Conservation (phyloP, 2,329 filamentous ascomycete genomes). For the Pestalotiopsis sp. region DNA sequence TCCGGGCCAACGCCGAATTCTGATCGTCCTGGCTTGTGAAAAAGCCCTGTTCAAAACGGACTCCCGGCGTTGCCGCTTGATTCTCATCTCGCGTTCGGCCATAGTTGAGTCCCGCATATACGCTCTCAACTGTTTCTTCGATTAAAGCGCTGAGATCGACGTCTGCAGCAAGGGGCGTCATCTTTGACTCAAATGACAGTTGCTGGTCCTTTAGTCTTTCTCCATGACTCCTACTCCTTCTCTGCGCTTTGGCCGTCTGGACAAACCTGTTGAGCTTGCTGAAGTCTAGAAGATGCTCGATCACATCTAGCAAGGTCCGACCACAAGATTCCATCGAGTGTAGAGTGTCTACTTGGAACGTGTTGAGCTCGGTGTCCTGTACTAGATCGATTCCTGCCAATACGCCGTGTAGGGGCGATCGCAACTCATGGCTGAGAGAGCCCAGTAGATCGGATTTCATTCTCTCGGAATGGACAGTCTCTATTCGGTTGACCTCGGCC, state of each 20-base stretch:
- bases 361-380: conserved; percentile 48
- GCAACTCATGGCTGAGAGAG: conserved; percentile 61
- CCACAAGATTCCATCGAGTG: conserved; percentile 52
- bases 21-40: neutral
- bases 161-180: conserved; percentile 23
- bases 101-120: conserved; percentile 45
- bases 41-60: neutral
- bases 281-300: conserved; percentile 54
- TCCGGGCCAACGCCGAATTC: neutral
- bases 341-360: conserved; percentile 45
- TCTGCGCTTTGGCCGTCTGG: conserved; percentile 14
- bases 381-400: conserved; percentile 54
- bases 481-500: conserved; percentile 51
- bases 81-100: neutral
- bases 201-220: conserved; percentile 11
- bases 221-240: conserved; percentile 14
- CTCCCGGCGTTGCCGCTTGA: neutral
- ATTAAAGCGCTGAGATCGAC: conserved; percentile 39
- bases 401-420: conserved; percentile 61
- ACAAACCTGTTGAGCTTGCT: conserved; percentile 51
- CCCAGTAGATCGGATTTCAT: conserved; percentile 59
- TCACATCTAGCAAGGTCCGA: conserved; percentile 52
- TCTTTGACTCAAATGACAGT: conserved; percentile 19
- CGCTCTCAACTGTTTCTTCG: conserved; percentile 48
- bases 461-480: conserved; percentile 35